These are phyloP conservation scores for Plasmodium coatneyi DNA, from an alignment of 169 alveolate genomes.

Conservation along the genomic window DNA sequence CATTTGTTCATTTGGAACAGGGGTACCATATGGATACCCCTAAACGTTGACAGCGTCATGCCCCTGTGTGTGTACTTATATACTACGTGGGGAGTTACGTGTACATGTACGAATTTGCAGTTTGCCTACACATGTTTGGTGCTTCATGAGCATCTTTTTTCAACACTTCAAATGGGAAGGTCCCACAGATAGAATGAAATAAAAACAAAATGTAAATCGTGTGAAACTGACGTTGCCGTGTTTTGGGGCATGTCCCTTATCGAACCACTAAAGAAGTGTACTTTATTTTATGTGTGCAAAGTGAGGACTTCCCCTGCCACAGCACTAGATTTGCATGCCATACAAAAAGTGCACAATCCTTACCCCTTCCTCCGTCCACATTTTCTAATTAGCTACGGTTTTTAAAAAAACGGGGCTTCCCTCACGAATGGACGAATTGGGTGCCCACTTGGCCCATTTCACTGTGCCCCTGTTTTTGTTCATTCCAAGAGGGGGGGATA, in stretches of 20 bases:
- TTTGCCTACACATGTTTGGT: neutral
- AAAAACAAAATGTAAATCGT: neutral
- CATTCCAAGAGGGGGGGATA: neutral
- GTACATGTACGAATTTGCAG: neutral
- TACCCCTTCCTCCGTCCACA: neutral
- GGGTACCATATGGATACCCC: neutral
- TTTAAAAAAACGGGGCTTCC: neutral
- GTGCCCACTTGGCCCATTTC: neutral
- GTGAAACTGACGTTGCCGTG: neutral
- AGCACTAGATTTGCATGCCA: neutral
- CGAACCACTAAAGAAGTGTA: neutral
- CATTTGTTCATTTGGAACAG: neutral
- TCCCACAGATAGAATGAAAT: neutral
- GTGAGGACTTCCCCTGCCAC: neutral
- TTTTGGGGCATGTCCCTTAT: neutral
- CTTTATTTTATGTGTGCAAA: neutral
- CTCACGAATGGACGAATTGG: neutral
- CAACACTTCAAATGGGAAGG: neutral
- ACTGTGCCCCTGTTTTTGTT: neutral
- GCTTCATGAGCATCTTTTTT: neutral
- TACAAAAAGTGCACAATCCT: neutral
- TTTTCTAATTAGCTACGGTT: neutral
- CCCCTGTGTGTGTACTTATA: neutral
- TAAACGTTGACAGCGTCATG: neutral
- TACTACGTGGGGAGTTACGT: neutral